These are phyloP conservation scores for Schoenoplectus triqueter DNA, from an alignment of 202 grass and related monocot species.

Conservation along the genomic window DNA sequence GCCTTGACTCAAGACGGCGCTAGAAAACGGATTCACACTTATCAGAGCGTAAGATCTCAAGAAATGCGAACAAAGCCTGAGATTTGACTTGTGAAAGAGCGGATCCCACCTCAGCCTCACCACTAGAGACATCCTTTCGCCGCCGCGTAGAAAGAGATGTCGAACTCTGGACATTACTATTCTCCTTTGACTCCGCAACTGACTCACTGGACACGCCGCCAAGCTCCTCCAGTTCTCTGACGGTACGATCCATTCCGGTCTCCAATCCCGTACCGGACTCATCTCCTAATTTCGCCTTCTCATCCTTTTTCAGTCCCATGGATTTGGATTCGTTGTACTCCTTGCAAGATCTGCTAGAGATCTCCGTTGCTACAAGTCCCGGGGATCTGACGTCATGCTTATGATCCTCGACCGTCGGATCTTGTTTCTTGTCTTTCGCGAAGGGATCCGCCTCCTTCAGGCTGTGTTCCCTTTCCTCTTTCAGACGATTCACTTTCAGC, in stretches of 20 bases:
- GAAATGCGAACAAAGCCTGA: constrained; percentile 56
- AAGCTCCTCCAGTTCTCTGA: not conserved
- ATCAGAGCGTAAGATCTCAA: constrained; percentile 62
- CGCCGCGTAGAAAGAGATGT: constrained; percentile 59
- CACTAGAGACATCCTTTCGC: not conserved
- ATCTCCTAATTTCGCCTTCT: not conserved
- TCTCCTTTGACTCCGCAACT: constrained; percentile 72
- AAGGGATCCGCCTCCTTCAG: constrained; percentile 24
- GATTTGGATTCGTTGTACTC: constrained; percentile 86
- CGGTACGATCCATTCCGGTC: not conserved
- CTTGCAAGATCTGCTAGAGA: constrained; percentile 68
- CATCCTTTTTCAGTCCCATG: constrained; percentile 60
- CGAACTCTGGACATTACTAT: constrained; percentile 90
- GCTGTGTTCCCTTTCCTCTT: constrained; percentile 60
- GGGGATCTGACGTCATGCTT: constrained; percentile 34
- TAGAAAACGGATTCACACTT: constrained; percentile 68
- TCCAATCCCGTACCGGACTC: constrained; percentile 26
- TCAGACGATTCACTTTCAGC: constrained; percentile 71
- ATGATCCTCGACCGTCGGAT: constrained; percentile 41
- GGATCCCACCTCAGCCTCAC: not conserved
- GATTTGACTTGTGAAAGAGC: constrained; percentile 46
- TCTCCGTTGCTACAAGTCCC: constrained; percentile 38
- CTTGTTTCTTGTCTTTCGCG: constrained; percentile 22
- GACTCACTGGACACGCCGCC: constrained; percentile 68
- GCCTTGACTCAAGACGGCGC: constrained; percentile 77